Percentiles rank a stretch among this genome's conserved stretches.
phyloP scores from a whole-genome alignment of 345 rosid species.

The Hibiscus trionum region DNA sequence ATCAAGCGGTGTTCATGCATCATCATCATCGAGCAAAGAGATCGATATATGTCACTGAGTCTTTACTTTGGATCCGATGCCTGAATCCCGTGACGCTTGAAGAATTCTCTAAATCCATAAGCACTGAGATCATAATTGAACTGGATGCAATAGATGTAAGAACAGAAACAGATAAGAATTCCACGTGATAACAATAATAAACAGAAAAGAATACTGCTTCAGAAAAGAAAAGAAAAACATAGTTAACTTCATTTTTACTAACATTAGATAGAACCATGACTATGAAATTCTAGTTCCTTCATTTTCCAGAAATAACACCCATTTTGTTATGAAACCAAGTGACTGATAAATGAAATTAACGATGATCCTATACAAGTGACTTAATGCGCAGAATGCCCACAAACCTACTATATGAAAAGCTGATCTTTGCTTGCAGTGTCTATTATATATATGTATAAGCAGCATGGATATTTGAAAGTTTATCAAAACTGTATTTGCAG shows the following conservation, averaged over 20 bases:
- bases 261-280: background rate
- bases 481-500: background rate
- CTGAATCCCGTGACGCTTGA: slow-evolving; percentile 63
- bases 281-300: background rate
- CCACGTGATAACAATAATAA: background rate
- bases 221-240: too few species aligned
- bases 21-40: background rate
- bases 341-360: background rate
- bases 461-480: background rate
- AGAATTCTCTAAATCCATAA: slow-evolving; percentile 90
- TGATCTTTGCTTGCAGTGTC: background rate
- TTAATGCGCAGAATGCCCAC: background rate
- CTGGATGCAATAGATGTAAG: slow-evolving; percentile 26
- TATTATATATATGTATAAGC: background rate
- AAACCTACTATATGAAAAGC: background rate
- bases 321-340: background rate
- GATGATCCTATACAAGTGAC: background rate
- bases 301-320: background rate
- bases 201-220: background rate
- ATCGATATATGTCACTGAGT: background rate
- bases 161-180: background rate
- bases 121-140: slow-evolving; percentile 74
- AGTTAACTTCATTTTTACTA: background rate
- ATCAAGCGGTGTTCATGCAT: background rate
- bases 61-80: slow-evolving; percentile 30